phyloP scores from a whole-genome alignment of 148 eudicot genomes.

The Limonium bicolor region DNA sequence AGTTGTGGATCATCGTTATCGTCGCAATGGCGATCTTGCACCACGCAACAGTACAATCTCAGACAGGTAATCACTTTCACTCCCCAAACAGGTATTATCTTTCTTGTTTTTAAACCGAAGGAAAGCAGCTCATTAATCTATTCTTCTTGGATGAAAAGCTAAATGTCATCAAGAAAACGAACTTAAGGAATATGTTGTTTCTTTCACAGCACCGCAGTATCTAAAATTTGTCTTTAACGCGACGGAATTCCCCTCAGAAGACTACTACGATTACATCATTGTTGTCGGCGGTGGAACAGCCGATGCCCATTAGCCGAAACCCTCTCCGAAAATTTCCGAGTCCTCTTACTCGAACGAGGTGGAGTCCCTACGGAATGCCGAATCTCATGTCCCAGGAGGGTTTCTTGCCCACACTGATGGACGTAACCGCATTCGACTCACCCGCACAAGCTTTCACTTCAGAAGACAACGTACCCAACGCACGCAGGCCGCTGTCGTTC shows the following conservation, averaged over 20 bases:
- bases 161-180: no score
- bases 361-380: constrained; percentile 54
- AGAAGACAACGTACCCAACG: constrained; percentile 87
- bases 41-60: no score
- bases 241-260: constrained; percentile 52
- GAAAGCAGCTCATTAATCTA: no score
- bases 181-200: no score
- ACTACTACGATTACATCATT: constrained; percentile 59
- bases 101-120: no score
- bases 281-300: constrained; percentile 90
- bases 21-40: no score
- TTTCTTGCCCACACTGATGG: constrained; percentile 38
- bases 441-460: constrained; percentile 81
- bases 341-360: constrained; percentile 71
- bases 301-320: constrained; percentile 90
- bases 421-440: constrained; percentile 35
- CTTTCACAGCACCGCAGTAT: constrained; percentile 52
- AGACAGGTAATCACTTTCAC: no score
- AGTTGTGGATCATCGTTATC: no score
- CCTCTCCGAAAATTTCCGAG: constrained; percentile 35
- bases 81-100: no score
- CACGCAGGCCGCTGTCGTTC: no score
- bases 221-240: constrained; percentile 52
- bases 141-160: no score
- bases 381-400: constrained; percentile 72